phyloP scores from a whole-genome alignment of 495 filamentous ascomycete genomes.

The Talaromyces liani region DNA sequence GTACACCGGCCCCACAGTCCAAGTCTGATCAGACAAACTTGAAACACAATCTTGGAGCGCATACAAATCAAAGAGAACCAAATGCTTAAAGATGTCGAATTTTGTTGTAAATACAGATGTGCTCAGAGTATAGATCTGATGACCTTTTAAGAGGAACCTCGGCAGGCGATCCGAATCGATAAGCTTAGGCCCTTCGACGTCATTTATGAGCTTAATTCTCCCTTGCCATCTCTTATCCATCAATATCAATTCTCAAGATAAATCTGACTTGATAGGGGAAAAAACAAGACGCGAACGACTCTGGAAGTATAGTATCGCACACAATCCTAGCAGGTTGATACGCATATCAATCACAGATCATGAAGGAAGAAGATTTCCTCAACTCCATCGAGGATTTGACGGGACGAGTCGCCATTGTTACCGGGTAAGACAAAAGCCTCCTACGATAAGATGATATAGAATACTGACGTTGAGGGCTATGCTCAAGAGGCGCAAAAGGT shows the following conservation, averaged over 20 bases:
- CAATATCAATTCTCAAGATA: neutral
- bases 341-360: neutral
- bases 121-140: neutral
- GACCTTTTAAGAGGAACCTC: neutral
- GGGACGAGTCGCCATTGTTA: conserved; percentile 16
- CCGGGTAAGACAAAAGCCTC: conserved; percentile 7
- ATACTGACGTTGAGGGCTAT: neutral
- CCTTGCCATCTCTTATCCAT: neutral
- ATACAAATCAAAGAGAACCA: too few relatives aligned
- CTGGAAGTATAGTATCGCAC: neutral
- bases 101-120: too few relatives aligned
- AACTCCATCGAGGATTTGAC: conserved; percentile 11
- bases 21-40: neutral
- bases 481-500: conserved; percentile 13
- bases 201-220: neutral
- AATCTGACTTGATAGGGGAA: neutral
- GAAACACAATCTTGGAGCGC: too few relatives aligned
- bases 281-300: neutral
- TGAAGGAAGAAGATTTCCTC: conserved; percentile 12
- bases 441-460: neutral
- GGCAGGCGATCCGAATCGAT: neutral
- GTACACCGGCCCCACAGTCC: neutral
- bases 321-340: neutral
- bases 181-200: neutral
- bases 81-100: too few relatives aligned